Base-by-base conservation (phyloP, 176 grass and related monocot genomes). In the Typha latifolia region DNA sequence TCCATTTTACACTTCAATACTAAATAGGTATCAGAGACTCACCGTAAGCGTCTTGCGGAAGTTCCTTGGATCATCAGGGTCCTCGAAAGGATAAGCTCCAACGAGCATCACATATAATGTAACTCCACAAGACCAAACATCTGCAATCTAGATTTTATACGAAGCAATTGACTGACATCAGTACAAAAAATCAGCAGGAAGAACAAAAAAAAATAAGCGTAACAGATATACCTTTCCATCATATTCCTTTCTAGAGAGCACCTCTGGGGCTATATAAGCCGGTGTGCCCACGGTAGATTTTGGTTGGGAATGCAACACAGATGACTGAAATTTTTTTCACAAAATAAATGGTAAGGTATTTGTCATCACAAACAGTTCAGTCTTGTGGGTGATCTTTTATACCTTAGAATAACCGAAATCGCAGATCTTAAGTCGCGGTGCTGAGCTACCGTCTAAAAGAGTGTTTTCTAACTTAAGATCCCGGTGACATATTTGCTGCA, bases 391-490 rank as follows among this genome's bases (percentile, higher is more conserved):
- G 14, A 32, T 57, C 24, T 71, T 4, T 47, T 19, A 27, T 86
- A 96, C 93, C 83, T 96, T 96, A 57, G 93, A 96, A 68, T 96
- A 96, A 77, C 93, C 93, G n/a, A 96, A 96, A 88, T 96, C 93
- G 29, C 93, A 96, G 64, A 96, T 96, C 87, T 96, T 96, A 32
- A 96, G 80, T 51, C 92, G 88, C 14, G 92, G 92, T 3, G 88
- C 93, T 50, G 74, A 47, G 67, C 93, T 96, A 11, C 88, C 93
- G 77, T 96, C 93, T 78, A 96, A 77, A 62, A 96, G 88, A 59
- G 93, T 96, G 61, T 96, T 96, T 86, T 96, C 93, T 62, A 96
- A 78, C 69, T 97, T 97, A 70, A 97, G 77, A 81, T 97, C 93
- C 62, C 93, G 81, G 37, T 97, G 93, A 29, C 93, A 97, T 77